Evolutionary conservation across 495 filamentous ascomycete genomes (phyloP), one percentile per base, ranked within the genome.

Genomic region (Aspergillus asperescens): DNA sequence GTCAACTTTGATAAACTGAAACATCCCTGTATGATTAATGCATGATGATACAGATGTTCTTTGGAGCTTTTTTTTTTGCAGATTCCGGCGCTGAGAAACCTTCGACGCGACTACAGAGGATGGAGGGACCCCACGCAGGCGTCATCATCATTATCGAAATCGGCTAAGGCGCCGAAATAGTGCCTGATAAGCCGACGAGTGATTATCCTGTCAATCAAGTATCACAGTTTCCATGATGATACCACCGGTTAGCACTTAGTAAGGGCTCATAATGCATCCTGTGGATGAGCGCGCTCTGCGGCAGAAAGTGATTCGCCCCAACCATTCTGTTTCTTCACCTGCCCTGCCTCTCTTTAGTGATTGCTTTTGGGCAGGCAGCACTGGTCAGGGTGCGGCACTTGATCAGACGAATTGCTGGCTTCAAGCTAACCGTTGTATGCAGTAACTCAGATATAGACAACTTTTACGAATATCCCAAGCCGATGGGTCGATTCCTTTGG

Each of bases 161-260:
- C 25, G 16, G n/a, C n/a, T 3, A 16, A 35, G n/a, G 32, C 13
- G 9, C 29, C 29, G 29, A 12, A 15, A 39, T 24, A 54, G 47
- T 54, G 43, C 37, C 52, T 44, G 52, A 48, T 35, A 23, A 41
- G 39, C 22, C 27, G 13, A 43, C 29, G 29, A 47, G 32, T 12
- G 43, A n/a, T 46, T 29, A n/a, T n/a, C 25, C 6, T 29, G 29
- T 20, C 32, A n/a, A 38, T 8, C 16, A 38, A 37, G 13, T 10
- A 29, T n/a, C 19, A 18, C 8, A 16, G n/a, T 9, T 22, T 15
- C 16, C 29, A 27, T 22, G 25, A 46, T 22, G 19, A 34, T 27
- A 18, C 27, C 43, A 6, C n/a, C 1, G 12, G 15, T 16, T 32
- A 22, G 12, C 28, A 27, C 16, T 32, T 20, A 19, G 13, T 29